Conservation (phyloP, 2,329 filamentous ascomycete species). For the Aspergillus novofumigatus region DNA sequence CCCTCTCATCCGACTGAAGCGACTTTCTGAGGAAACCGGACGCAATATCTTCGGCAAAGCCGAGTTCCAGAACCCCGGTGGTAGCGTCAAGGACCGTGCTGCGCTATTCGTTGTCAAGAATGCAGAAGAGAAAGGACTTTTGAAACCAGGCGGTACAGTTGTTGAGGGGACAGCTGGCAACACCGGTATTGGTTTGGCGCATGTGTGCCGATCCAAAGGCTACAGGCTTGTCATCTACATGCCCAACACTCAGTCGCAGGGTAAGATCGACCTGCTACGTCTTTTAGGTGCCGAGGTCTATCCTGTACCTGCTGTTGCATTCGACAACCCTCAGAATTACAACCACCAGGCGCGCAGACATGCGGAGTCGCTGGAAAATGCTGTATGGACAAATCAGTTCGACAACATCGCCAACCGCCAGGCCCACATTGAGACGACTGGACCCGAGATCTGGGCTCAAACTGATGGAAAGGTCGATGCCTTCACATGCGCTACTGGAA, state of each 20-base stretch:
- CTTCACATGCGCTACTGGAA: conserved; percentile 93
- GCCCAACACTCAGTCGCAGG: conserved; percentile 97
- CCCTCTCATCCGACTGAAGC: conserved; percentile 84
- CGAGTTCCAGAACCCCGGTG: conserved; percentile 98
- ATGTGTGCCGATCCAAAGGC: conserved; percentile 87
- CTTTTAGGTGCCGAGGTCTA: conserved; percentile 92
- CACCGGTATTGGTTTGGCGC: conserved; percentile 94
- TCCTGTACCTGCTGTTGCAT: conserved; percentile 91
- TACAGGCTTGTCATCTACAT: conserved; percentile 99
- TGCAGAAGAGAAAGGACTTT: conserved; percentile 80
- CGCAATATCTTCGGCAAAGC: conserved; percentile 95
- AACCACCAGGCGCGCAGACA: conserved; percentile 93
- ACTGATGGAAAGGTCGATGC: conserved; percentile 81
- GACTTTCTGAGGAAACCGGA: conserved; percentile 81
- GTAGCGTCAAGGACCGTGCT: conserved; percentile 92
- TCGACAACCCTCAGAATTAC: conserved; percentile 94
- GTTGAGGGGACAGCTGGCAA: conserved; percentile 97
- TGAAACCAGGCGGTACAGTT: conserved; percentile 84
- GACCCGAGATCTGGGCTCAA: conserved; percentile 95
- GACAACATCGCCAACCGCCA: conserved; percentile 92
- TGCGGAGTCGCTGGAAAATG: conserved; percentile 79
- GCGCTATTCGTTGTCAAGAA: conserved; percentile 91
- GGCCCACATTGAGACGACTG: conserved; percentile 94
- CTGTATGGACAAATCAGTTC: conserved; percentile 99
- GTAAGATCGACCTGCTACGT: conserved; percentile 90